These are phyloP conservation scores for Penicillium ucsense DNA, from an alignment of 495 filamentous ascomycete species.

Conservation along the genomic window DNA sequence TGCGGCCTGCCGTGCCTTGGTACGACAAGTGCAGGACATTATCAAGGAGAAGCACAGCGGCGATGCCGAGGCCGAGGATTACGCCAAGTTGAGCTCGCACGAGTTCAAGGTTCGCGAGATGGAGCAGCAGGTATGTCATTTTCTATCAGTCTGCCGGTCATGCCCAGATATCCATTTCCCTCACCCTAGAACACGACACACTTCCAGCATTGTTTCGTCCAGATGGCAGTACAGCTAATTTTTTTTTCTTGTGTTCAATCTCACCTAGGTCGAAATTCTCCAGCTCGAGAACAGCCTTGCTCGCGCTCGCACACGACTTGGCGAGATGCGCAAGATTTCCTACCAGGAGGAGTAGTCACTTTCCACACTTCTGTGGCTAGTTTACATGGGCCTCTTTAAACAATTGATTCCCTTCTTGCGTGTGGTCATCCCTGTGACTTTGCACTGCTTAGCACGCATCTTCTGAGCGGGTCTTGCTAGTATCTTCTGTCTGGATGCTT, in stretches of 20 bases:
- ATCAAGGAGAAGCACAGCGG: slow-evolving; percentile 76
- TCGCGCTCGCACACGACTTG: slow-evolving; percentile 72
- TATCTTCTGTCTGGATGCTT: no score
- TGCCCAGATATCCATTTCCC: no score
- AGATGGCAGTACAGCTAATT: no score
- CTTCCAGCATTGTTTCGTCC: no score
- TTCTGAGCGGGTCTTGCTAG: no score
- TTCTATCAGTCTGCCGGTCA: no score
- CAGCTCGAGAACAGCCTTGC: slow-evolving; percentile 84
- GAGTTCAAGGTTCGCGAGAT: slow-evolving; percentile 99
- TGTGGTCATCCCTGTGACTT: no score
- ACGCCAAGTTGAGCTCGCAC: slow-evolving; percentile 73
- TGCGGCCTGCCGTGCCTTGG: slow-evolving; percentile 73
- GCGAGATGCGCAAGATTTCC: slow-evolving; percentile 98
- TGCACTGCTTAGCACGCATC: no score
- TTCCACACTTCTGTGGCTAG: background rate
- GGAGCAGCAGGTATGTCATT: slow-evolving; percentile 87
- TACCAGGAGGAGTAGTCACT: slow-evolving; percentile 71
- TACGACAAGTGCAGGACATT: slow-evolving; percentile 89
- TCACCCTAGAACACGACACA: no score
- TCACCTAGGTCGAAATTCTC: slow-evolving; percentile 78
- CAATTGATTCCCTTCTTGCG: no score
- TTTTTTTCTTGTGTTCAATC: background rate
- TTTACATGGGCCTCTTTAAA: no score
- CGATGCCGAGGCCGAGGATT: slow-evolving; percentile 71